phyloP scores from a whole-genome alignment of 2,329 filamentous ascomycete genomes.

The Hymenoscyphus albidus region DNA sequence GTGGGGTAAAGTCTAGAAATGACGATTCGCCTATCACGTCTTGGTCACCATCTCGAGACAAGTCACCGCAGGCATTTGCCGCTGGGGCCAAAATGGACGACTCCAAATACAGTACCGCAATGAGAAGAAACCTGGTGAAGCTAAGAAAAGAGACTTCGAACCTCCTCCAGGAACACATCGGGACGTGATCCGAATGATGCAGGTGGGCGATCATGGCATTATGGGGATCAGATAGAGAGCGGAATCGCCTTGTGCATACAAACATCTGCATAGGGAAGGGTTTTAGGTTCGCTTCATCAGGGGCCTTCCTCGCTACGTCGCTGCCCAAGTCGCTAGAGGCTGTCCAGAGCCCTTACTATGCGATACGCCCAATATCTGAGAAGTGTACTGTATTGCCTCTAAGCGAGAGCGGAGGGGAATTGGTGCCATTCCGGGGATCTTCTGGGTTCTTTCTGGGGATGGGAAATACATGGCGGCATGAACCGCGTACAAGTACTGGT shows the following conservation, averaged over 20 bases:
- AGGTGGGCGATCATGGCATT: neutral
- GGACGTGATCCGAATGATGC: neutral
- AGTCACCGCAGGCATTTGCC: neutral
- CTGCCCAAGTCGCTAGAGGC: neutral
- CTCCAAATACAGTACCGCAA: neutral
- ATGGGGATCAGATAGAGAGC: neutral
- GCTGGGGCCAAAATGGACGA: neutral
- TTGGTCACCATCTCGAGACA: too few species aligned
- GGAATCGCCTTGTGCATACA: neutral
- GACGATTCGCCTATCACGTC: neutral
- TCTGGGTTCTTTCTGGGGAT: too few species aligned
- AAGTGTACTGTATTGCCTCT: neutral
- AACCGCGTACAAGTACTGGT: neutral
- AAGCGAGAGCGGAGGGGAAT: neutral
- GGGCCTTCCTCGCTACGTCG: neutral
- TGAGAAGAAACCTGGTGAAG: neutral
- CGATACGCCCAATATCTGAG: neutral
- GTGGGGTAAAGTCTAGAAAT: neutral
- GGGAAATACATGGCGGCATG: neutral
- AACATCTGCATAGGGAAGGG: neutral
- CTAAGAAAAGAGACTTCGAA: neutral
- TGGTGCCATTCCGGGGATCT: neutral
- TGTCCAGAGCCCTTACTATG: neutral
- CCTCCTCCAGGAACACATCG: neutral
- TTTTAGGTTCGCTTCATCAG: constrained; percentile 1